These are phyloP conservation scores for Talaromyces sp. DNA, from an alignment of 2,329 filamentous ascomycete genomes.

Conservation along the genomic window DNA sequence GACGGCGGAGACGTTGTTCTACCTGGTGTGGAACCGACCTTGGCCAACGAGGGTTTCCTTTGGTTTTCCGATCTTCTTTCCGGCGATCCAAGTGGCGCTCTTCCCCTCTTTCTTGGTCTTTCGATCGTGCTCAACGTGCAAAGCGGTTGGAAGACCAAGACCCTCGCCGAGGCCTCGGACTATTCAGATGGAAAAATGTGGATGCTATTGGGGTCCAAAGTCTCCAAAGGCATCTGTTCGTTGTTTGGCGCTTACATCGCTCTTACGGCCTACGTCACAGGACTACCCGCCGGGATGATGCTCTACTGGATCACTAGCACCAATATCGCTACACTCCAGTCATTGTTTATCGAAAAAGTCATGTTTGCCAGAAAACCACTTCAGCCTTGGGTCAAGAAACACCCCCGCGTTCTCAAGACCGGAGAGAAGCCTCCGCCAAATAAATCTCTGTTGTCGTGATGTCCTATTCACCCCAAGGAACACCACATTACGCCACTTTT, in stretches of 20 bases:
- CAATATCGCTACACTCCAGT: slow-evolving; percentile 39
- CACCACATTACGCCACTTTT: not conserved
- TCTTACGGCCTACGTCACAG: slow-evolving; percentile 21
- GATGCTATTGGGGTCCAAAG: slow-evolving; percentile 18
- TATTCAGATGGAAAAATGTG: slow-evolving; percentile 24
- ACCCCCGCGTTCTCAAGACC: slow-evolving; percentile 22
- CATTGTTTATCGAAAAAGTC: slow-evolving; percentile 33
- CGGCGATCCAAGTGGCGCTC: slow-evolving; percentile 47
- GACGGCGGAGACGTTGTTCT: slow-evolving; percentile 14
- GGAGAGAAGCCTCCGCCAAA: slow-evolving; percentile 11
- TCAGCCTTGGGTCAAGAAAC: slow-evolving; percentile 25
- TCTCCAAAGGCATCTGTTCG: slow-evolving; percentile 29
- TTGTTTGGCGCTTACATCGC: slow-evolving; percentile 37
- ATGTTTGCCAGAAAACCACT: slow-evolving; percentile 33
- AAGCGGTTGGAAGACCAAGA: slow-evolving; percentile 23
- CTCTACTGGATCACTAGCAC: slow-evolving; percentile 49
- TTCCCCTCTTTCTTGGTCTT: slow-evolving; percentile 47
- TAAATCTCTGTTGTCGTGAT: slow-evolving; percentile 1
- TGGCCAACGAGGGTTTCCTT: slow-evolving; percentile 54
- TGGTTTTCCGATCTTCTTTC: slow-evolving; percentile 58
- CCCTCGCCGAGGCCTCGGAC: slow-evolving; percentile 20
- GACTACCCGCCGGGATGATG: slow-evolving; percentile 43
- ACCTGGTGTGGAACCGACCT: slow-evolving; percentile 42
- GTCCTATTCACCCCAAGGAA: not conserved
- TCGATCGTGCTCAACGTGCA: slow-evolving; percentile 48